phyloP scores from a whole-genome alignment of 2,329 filamentous ascomycete genomes.

The Aspergillus fischeri region DNA sequence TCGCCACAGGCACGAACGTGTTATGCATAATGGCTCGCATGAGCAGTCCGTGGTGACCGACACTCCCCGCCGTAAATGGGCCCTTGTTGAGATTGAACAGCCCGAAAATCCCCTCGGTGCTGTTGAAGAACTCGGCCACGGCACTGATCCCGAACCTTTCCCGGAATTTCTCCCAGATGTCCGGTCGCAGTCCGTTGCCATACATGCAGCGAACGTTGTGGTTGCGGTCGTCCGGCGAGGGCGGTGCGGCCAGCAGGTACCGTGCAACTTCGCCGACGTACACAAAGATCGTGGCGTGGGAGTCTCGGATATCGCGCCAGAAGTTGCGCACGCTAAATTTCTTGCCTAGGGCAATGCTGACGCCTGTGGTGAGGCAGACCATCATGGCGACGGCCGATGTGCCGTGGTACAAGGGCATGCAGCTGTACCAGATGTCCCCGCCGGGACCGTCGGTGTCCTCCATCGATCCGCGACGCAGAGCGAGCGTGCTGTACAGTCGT shows the following conservation, averaged over 20 bases:
- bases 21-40: constrained; percentile 52
- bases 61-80: constrained; percentile 59
- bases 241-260: constrained; percentile 66
- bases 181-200: constrained; percentile 47
- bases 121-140: constrained; percentile 73
- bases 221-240: constrained; percentile 41
- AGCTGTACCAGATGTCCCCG: constrained; percentile 65
- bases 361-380: constrained; percentile 50
- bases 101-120: constrained; percentile 65
- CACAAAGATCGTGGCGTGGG: constrained; percentile 64
- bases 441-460: constrained; percentile 24
- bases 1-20: constrained; percentile 60
- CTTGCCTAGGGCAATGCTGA: constrained; percentile 38
- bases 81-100: constrained; percentile 59
- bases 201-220: constrained; percentile 45
- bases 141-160: constrained; percentile 50
- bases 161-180: constrained; percentile 51
- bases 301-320: constrained; percentile 68
- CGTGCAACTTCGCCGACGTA: constrained; percentile 76
- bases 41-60: constrained; percentile 68
- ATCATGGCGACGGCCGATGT: constrained; percentile 63
- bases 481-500: constrained; percentile 40
- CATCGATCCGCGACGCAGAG: constrained; percentile 30
- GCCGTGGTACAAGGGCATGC: constrained; percentile 75
- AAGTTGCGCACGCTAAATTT: constrained; percentile 65